Base-by-base conservation (phyloP, 2,329 filamentous ascomycete species). In the Exophiala viscosa region DNA sequence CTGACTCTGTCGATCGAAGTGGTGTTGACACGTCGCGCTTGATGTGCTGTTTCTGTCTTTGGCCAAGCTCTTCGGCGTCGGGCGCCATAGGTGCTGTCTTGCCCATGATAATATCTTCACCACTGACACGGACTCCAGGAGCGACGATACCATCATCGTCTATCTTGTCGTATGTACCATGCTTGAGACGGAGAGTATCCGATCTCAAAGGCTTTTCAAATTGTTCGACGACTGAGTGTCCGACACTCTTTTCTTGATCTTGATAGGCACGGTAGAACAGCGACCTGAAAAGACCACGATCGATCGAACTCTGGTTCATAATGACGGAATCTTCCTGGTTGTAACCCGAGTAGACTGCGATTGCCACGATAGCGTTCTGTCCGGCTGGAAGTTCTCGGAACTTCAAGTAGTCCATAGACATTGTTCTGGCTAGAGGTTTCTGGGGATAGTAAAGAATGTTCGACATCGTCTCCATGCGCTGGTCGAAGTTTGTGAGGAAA, bases 281-380 rank as follows among this genome's bases (percentile, higher is more conserved):
- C 81, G 90, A 96, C 66, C 95, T 84, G 85, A 99, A 99, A 3
- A 99, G 79, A 58, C 93, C 93, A 66, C 93, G 88, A 71, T 99
- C 93, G 65, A 99, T 97, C 72, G 90, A 96, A 75, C 90, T 96
- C 76, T 99, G 93, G 72, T 99, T 99, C 93, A 99, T 97, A 66
- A 99, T 96, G 62, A 99, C 92, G 62, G 93, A 99, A 84, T 99
- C 93, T 90, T 99, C 93, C 70, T 99, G 95, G 73, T 99, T 99
- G 78, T 99, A 99, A 55, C 93, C 93, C 49, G 91, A 96, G 74
- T 99, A 99, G 70, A 88, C 95, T 54, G 90, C 85, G 73, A 99
- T 99, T 36, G 93, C 95, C 10, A 99, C 93, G 64, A 99, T 99
- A 15, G 93, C 93, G 66, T 99, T 99, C 70, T 99, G 93, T 2